These are phyloP conservation scores for Berberis vulgaris DNA, from an alignment of 164 flowering plant genomes.

Conservation along the genomic window DNA sequence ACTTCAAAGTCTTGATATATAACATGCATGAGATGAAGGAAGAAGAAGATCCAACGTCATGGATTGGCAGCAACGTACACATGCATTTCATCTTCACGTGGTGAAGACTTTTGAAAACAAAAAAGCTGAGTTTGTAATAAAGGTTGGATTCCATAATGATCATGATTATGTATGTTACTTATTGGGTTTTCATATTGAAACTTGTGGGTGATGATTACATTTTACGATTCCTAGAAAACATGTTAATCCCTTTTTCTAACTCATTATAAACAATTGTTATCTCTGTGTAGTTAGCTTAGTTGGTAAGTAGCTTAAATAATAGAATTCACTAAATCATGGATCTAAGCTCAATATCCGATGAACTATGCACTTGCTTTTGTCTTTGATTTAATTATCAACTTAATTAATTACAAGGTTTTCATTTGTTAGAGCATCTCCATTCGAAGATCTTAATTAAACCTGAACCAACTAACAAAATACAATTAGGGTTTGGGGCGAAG, in stretches of 20 bases:
- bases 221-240: background rate
- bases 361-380: background rate
- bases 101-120: no score
- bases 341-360: background rate
- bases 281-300: background rate
- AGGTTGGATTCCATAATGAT: background rate
- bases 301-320: background rate
- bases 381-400: no score
- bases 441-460: no score
- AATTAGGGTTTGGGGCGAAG: no score
- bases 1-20: no score
- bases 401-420: no score
- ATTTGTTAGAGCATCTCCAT: no score
- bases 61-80: no score
- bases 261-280: background rate
- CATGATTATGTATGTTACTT: background rate
- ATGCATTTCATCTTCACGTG: no score
- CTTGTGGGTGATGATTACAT: background rate
- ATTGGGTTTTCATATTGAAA: background rate
- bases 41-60: no score
- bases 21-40: no score
- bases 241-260: background rate
- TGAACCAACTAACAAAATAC: no score
- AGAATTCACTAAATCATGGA: conserved; percentile 5
- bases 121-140: background rate